phyloP scores from a whole-genome alignment of 257 asterid genomes.

The Primulina eburnea region DNA sequence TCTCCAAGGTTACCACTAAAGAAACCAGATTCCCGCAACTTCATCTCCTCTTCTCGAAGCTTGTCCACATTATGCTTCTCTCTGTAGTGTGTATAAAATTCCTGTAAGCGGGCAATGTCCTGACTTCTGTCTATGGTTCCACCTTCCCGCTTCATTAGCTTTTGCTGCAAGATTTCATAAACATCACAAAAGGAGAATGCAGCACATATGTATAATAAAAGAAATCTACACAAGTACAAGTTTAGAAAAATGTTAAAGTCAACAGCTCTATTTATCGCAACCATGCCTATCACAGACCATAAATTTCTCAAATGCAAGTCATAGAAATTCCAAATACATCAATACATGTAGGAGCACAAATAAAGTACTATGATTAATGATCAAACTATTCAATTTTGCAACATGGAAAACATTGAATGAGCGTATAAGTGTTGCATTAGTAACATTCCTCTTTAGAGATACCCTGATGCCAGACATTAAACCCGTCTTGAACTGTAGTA shows the following conservation, averaged over 20 bases:
- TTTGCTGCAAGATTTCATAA: slow-evolving; percentile 62
- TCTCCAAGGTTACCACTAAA: slow-evolving; percentile 94
- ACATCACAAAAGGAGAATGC: slow-evolving; percentile 20
- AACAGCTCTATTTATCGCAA: background rate
- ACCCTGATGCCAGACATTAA: slow-evolving; percentile 98
- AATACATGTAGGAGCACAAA: background rate
- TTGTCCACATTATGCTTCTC: slow-evolving; percentile 70
- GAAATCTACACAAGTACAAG: slow-evolving; percentile 19
- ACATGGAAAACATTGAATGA: slow-evolving; percentile 9
- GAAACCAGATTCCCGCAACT: slow-evolving; percentile 85
- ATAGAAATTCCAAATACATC: background rate
- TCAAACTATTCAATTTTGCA: slow-evolving; percentile 3
- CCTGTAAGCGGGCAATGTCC: slow-evolving; percentile 82
- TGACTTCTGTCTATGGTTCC: slow-evolving; percentile 87
- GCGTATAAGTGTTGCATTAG: slow-evolving; percentile 6
- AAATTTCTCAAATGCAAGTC: slow-evolving; percentile 3
- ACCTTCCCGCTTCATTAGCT: slow-evolving; percentile 85
- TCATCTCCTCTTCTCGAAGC: slow-evolving; percentile 86
- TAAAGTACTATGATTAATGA: background rate
- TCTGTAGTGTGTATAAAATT: slow-evolving; percentile 74
- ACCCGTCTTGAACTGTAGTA: slow-evolving; percentile 96
- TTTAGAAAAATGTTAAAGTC: slow-evolving; percentile 14
- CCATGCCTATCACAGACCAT: background rate
- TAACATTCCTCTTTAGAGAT: slow-evolving; percentile 22
- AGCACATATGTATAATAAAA: slow-evolving; percentile 6